Evolutionary conservation across 768 basidiomycete species (phyloP), one percentile per base, ranked within the genome.

Genomic region (Gautieria morchelliformis): DNA sequence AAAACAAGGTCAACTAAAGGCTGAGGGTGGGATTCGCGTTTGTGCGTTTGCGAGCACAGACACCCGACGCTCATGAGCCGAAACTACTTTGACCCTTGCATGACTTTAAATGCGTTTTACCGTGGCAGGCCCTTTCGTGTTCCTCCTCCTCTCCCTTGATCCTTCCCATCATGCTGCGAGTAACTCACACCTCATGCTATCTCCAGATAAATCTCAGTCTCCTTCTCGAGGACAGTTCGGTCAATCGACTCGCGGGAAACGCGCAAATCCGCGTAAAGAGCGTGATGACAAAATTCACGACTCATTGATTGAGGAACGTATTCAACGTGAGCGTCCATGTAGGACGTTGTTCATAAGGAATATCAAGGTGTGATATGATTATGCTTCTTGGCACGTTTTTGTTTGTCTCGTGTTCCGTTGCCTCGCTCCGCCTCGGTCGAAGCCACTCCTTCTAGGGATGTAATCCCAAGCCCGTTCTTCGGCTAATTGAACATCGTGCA

Each of bases 341-440:
- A 82, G 96, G 53, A 97, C 93, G 3, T 74, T 99, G 35, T 99
- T 99, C 68, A 93, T 98, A 62, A 84, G 96, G 64, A 99, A 99
- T 69, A 91, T 99, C 66, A 96, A 93, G 85, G 95, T 89, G 73
- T 86, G 91, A 57, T 44, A 42, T 15, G 32, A 33, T 52, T 44
- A 42, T 15, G 40, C 40, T 52, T 52, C 42, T 37, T 53, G 42
- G 45, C 20, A 47, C 27, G 27, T 27, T 27, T 27, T 58, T 41
- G 11, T 49, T 56, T 52, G 15, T 37, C 40, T n/a, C 22, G 12
- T 52, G 9, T 22, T 37, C 35, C 14, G 35, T 37, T 37, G 35
- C 35, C 35, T 37, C 32, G 37, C 51, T 15, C 32, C 12, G 12
- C 10, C 47, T 49, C 17, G 30, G 17, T 40, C 45, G 24, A 33